These are phyloP conservation scores for Periconia sp. DNA, from an alignment of 2,329 filamentous ascomycete genomes.

Conservation along the genomic window DNA sequence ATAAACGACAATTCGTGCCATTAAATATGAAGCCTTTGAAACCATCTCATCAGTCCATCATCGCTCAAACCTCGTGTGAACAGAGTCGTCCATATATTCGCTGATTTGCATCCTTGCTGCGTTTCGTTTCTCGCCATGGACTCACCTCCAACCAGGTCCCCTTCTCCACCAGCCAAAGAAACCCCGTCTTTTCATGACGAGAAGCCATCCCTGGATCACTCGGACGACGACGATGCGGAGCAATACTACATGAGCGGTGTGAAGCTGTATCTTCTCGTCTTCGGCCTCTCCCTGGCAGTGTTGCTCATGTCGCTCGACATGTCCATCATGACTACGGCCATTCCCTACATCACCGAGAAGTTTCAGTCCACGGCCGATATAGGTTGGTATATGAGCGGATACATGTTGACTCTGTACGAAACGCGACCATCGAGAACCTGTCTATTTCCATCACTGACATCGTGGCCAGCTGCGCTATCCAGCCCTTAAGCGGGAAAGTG, in stretches of 20 bases:
- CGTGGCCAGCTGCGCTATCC: constrained; percentile 20
- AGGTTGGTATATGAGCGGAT: constrained; percentile 53
- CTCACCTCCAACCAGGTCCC: neutral
- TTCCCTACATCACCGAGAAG: constrained; percentile 52
- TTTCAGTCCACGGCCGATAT: constrained; percentile 52
- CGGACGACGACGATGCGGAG: constrained; percentile 4
- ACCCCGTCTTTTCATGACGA: neutral
- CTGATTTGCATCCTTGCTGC: too few relatives aligned
- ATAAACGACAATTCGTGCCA: too few relatives aligned
- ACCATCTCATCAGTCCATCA: too few relatives aligned
- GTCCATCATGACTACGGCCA: constrained; percentile 48
- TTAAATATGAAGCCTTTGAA: too few relatives aligned
- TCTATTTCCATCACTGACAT: neutral
- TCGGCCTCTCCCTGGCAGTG: constrained; percentile 16
- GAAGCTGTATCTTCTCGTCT: constrained; percentile 22
- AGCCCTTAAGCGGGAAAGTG: constrained; percentile 45
- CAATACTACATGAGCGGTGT: constrained; percentile 18
- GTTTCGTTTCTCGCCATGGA: neutral
- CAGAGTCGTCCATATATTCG: too few relatives aligned
- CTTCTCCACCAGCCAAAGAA: neutral
- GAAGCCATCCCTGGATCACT: constrained; percentile 1
- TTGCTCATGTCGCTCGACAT: constrained; percentile 26
- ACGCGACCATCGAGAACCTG: neutral
- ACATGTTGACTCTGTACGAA: constrained; percentile 22
- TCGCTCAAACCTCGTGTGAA: too few relatives aligned